Base-by-base conservation (phyloP, 1,284 basidiomycete species). In the Ceratorhiza oryzae-sativae region DNA sequence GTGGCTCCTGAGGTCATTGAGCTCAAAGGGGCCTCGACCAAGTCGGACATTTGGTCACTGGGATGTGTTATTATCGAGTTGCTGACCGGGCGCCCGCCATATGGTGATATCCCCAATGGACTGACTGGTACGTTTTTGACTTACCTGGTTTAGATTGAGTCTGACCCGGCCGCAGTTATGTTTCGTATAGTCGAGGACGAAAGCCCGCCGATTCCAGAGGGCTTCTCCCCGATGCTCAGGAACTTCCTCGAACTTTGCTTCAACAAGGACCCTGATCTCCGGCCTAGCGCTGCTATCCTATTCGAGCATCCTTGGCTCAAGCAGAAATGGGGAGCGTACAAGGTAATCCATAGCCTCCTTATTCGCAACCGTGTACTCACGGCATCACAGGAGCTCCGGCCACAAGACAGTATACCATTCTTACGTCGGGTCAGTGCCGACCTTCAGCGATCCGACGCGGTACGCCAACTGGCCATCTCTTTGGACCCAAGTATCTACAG, bases 1-100 rank as follows among this genome's bases (percentile, higher is more conserved):
- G 84, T 98, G 95, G 95, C 95, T 2, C 95, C 96, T 1, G 95
- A 98, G 80, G 93, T 84, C 60, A 98, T 98, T 75, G 91, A 95
- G 80, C 86, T 88, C 36, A 80, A 83, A 60, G 86, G 86, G 1
- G 85, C 85, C 0, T 82, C 83, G 5, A 81, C 83, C 1, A 83
- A 84, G 1, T 85, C 85, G 27, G 87, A 88, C 74, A 86, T 98
- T 56, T 98, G 96, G 95, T 96, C 94, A 0, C 82, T 98, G 70
- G 96, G 90, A 1, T 97, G 95, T 79, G 97, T 95, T 3, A 89
- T 98, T 76, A 90, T 97, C 77, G 96, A 98, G 81, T 85, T 98
- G 58, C 83, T 98, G 73, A 96, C 94, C 0, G 96, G 96, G 1
- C 86, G 88, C 53, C 96, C 96, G 3, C 96, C 96, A 0, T 97